Conservation (phyloP, 1,139 yeast species). For the Suhomyces terraborum region DNA sequence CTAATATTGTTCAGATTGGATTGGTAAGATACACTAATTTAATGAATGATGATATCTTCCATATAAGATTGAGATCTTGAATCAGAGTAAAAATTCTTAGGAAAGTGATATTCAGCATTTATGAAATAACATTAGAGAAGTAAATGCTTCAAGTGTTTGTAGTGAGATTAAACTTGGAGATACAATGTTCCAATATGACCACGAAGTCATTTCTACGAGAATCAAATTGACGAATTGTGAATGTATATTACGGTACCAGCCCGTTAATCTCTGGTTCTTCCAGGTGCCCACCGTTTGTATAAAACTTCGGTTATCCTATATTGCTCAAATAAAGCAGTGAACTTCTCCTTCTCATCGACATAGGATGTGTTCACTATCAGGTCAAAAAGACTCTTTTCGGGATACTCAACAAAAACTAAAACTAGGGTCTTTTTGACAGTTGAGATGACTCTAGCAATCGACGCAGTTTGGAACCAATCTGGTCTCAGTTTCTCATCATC, state of each 20-base stretch:
- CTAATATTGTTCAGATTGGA: too few relatives aligned
- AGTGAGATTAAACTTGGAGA: too few relatives aligned
- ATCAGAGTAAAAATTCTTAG: too few relatives aligned
- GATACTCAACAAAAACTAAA: slow-evolving; percentile 63
- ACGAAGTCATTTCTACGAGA: background rate
- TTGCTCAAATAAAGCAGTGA: slow-evolving; percentile 37
- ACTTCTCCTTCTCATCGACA: slow-evolving; percentile 24
- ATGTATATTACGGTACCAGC: slow-evolving; percentile 1
- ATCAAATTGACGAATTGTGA: too few relatives aligned
- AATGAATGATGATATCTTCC: too few relatives aligned
- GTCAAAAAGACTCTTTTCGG: slow-evolving; percentile 37
- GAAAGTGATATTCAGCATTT: too few relatives aligned
- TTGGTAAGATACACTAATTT: too few relatives aligned
- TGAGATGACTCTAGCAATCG: slow-evolving; percentile 77
- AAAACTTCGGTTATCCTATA: slow-evolving; percentile 63
- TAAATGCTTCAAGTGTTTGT: too few relatives aligned
- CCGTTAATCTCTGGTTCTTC: slow-evolving; percentile 68
- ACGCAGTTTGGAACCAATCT: slow-evolving; percentile 67
- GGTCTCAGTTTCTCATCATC: slow-evolving; percentile 30
- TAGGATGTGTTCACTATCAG: slow-evolving; percentile 20
- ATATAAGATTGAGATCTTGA: too few relatives aligned
- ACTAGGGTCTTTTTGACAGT: slow-evolving; percentile 83
- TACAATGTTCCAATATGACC: too few relatives aligned
- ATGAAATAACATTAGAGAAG: too few relatives aligned
- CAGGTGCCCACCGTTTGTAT: slow-evolving; percentile 82